phyloP scores from a whole-genome alignment of 1,284 basidiomycete species.

The Mycosarcoma maydis region DNA sequence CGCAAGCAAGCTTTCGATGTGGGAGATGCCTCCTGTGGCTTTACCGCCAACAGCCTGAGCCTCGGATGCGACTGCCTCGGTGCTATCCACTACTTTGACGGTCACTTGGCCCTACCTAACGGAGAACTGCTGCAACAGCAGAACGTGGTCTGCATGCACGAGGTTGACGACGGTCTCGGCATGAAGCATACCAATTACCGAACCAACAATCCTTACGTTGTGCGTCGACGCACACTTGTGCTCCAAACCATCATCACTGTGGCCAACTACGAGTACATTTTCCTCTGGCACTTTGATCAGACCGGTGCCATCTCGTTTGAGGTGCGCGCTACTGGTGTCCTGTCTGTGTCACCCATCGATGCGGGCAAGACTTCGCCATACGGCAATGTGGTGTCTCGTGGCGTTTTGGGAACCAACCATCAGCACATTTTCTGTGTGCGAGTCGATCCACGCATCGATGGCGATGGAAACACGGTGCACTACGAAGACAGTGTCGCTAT shows the following conservation, averaged over 20 bases:
- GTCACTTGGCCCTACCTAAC: constrained; percentile 60
- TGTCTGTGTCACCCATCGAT: constrained; percentile 66
- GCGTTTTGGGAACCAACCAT: constrained; percentile 87
- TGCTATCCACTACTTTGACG: constrained; percentile 68
- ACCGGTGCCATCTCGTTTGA: constrained; percentile 85
- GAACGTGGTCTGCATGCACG: constrained; percentile 89
- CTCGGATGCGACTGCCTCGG: constrained; percentile 70
- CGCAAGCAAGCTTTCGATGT: constrained; percentile 69
- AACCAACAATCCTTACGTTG: constrained; percentile 77
- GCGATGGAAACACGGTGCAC: constrained; percentile 79
- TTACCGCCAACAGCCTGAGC: constrained; percentile 68
- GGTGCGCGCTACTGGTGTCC: constrained; percentile 82
- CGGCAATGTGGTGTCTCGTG: constrained; percentile 83
- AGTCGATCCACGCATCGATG: constrained; percentile 92
- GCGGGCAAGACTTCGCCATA: constrained; percentile 70
- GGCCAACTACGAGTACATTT: constrained; percentile 84
- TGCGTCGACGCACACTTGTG: constrained; percentile 81
- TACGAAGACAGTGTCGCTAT: constrained; percentile 66
- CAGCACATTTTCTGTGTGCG: constrained; percentile 83
- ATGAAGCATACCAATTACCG: constrained; percentile 79
- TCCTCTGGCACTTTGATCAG: constrained; percentile 79
- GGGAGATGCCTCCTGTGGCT: constrained; percentile 69
- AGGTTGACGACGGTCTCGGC: constrained; percentile 80
- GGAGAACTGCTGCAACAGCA: constrained; percentile 48
- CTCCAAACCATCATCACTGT: constrained; percentile 88